phyloP scores from a whole-genome alignment of 2,329 filamentous ascomycete genomes.

The Aspergillus awamori region DNA sequence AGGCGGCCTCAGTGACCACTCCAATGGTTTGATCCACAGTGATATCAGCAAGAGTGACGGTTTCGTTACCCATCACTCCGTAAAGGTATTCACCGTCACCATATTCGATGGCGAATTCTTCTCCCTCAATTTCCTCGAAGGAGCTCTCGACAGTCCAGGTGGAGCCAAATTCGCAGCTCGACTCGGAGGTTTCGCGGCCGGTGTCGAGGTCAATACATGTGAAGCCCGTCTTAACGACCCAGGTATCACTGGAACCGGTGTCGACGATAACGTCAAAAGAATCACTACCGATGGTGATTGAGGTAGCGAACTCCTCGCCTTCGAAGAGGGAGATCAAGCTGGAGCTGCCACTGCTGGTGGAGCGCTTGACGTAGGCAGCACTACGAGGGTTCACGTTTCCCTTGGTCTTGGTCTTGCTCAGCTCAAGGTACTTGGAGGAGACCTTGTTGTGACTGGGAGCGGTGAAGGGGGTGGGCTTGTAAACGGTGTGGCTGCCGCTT shows the following conservation, averaged over 20 bases:
- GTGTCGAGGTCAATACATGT: constrained; percentile 33
- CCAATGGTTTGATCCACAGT: constrained; percentile 11
- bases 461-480: constrained; percentile 12
- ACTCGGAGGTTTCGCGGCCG: not conserved
- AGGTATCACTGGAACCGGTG: constrained; percentile 54
- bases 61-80: constrained; percentile 28
- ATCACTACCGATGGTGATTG: constrained; percentile 30
- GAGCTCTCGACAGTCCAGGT: constrained; percentile 21
- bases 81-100: constrained; percentile 28
- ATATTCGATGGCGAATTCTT: constrained; percentile 28
- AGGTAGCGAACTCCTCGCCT: constrained; percentile 22
- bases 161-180: constrained; percentile 22
- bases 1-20: constrained; percentile 7
- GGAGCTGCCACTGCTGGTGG: constrained; percentile 1
- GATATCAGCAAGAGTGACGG: constrained; percentile 27
- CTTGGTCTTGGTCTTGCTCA: constrained; percentile 13
- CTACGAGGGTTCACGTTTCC: constrained; percentile 5
- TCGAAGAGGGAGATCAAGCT: constrained; percentile 19
- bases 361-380: constrained; percentile 13
- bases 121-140: constrained; percentile 24
- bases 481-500: constrained; percentile 12
- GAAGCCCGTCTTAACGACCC: constrained; percentile 43
- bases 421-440: constrained; percentile 1
- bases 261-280: constrained; percentile 47
- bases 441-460: not conserved